A percentile compares a stretch with the other conserved stretches of the same genome.
Evolutionary conservation across 176 grass and related monocot genomes (phyloP).

Genomic region (Saccharum officinarum): DNA sequence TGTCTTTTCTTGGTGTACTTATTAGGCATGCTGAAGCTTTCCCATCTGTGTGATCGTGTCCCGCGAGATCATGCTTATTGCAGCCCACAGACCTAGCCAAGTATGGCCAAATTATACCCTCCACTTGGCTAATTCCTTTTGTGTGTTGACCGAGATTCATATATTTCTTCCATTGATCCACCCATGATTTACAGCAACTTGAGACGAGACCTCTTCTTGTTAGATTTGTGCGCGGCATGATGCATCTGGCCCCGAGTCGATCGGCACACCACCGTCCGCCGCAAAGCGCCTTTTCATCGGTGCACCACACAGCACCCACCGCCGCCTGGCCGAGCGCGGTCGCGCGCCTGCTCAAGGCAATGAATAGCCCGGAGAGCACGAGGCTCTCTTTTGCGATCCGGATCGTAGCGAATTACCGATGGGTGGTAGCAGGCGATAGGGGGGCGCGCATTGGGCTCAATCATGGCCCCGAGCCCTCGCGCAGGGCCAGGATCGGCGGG

Average conservation of each 20-base stretch:
- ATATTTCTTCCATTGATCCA: background rate
- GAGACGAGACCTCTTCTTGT: background rate
- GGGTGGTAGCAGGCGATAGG: background rate
- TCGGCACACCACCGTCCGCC: background rate
- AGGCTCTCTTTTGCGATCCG: conserved; percentile 6
- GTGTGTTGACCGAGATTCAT: conserved; percentile 1
- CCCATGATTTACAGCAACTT: background rate
- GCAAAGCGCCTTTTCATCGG: conserved; percentile 42
- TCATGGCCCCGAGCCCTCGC: conserved; percentile 48
- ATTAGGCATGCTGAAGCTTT: conserved; percentile 23
- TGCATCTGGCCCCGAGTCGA: background rate
- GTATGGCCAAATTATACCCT: conserved; percentile 10
- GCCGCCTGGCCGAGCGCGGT: background rate
- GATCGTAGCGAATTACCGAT: background rate
- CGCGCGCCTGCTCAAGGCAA: conserved; percentile 35
- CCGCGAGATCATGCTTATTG: conserved; percentile 9
- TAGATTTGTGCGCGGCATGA: conserved; percentile 15
- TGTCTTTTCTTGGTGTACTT: conserved; percentile 40
- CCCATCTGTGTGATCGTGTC: background rate
- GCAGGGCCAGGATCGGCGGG: background rate
- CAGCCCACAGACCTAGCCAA: conserved; percentile 9
- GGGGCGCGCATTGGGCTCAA: conserved; percentile 42
- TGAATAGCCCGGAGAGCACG: conserved; percentile 58
- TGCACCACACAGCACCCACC: background rate
- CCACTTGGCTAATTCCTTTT: conserved; percentile 14